These are phyloP conservation scores for Ceratocystis papillata DNA, from an alignment of 2,329 filamentous ascomycete species.

Conservation along the genomic window DNA sequence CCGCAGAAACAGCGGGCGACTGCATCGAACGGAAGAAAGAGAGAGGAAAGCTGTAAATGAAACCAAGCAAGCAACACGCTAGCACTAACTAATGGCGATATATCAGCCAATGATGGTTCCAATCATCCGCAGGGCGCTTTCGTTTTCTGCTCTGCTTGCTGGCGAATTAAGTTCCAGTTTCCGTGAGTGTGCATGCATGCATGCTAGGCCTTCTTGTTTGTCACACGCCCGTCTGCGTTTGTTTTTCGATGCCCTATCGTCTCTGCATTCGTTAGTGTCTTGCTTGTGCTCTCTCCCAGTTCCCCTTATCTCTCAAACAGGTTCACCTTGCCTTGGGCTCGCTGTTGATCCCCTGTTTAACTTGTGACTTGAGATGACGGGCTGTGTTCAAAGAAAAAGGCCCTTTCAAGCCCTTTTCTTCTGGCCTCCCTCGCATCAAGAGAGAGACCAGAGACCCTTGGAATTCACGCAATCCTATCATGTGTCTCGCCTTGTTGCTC, in stretches of 20 bases:
- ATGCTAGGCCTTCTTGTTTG: neutral
- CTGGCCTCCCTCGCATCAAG: neutral
- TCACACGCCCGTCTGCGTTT: neutral
- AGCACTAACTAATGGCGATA: neutral
- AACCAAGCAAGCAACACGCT: neutral
- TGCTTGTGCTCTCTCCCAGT: neutral
- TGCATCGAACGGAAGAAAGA: neutral
- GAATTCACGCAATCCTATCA: constrained; percentile 8
- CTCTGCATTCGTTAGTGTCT: neutral
- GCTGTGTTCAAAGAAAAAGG: too few relatives aligned
- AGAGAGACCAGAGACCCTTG: neutral
- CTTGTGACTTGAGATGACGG: neutral
- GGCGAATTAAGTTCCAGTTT: too few relatives aligned
- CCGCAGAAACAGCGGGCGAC: neutral
- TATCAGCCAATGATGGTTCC: neutral
- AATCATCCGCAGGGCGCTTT: too few relatives aligned
- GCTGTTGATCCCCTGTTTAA: neutral
- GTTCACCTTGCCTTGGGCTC: neutral
- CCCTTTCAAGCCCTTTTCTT: neutral
- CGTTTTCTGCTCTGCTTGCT: too few relatives aligned
- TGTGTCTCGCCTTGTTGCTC: constrained; percentile 13
- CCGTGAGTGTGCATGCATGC: neutral
- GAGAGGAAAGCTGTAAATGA: neutral
- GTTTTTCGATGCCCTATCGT: neutral
- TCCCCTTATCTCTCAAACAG: neutral